Base-by-base conservation (phyloP, 1,284 basidiomycete genomes). In the Hypsizygus ulmarius region DNA sequence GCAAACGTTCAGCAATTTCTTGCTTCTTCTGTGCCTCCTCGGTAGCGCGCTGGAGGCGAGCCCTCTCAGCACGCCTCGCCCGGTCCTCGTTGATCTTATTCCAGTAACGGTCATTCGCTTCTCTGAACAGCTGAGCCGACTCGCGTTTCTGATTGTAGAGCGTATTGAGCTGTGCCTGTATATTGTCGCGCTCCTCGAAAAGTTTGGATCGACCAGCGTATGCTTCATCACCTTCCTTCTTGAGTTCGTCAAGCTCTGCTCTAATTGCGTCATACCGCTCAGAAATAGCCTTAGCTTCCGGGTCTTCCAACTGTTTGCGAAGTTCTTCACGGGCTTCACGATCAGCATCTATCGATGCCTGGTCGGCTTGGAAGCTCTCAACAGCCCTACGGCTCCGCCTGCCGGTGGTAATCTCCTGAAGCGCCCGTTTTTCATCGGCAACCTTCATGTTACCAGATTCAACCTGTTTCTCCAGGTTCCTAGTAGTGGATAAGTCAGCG, bases 391-490 rank as follows among this genome's bases (percentile, higher is more conserved):
- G 84, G 47, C 73, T 77, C 34, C 90, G 87, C 61, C 79, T 88
- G 55, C 78, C 72, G 40, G 78, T 76, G 54, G 75, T 79, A 59
- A 99, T 97, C 62, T 99, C 96, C 58, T 83, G 79, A 15, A 99
- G 77, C 4, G 95, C 92, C 56, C 92, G 87, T 71, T 97, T 98
- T 72, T 99, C 97, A 48, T 97, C 96, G 32, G 89, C 94, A 47
- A 99, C 79, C 68, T 94, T 97, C 80, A 99, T 79, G 54, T 65
- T 82, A 16, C 96, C 97, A 7, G 90, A 89, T 64, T 98, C 96
- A 51, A 99, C 86, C 64, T 94, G 89, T 60, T 79, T 87, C 53
- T 95, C 90, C 60, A 94, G 75, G 55, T 84, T 75, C 59, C 91
- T 95, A n/a, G 60, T n/a, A 49, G 27, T 42, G 49, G 12, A 55